Conservation (phyloP, 2,329 filamentous ascomycete genomes). For the Cladosporium sp. region DNA sequence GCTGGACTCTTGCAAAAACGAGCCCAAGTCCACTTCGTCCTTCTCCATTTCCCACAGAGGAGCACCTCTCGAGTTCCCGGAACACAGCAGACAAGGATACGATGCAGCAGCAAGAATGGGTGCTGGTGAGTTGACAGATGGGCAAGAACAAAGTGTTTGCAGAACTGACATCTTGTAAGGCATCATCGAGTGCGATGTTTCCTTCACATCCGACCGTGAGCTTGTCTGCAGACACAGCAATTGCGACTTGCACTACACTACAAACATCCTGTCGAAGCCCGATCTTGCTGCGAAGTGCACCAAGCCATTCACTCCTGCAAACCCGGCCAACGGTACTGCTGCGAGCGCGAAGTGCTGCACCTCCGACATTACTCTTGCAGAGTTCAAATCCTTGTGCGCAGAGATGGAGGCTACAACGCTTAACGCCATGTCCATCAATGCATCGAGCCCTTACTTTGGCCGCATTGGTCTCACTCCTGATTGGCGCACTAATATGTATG, state of each 20-base stretch:
- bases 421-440: conserved; percentile 58
- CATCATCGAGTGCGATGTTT: conserved; percentile 64
- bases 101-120: conserved; percentile 64
- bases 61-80: conserved; percentile 59
- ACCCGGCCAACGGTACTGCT: conserved; percentile 25
- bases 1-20: conserved; percentile 56
- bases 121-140: conserved; percentile 40
- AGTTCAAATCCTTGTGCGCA: conserved; percentile 64
- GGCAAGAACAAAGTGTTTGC: neutral
- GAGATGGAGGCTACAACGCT: conserved; percentile 66
- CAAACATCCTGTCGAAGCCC: conserved; percentile 60
- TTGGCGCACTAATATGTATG: conserved; percentile 64
- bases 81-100: conserved; percentile 58
- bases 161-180: conserved; percentile 13
- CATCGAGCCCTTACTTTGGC: conserved; percentile 50
- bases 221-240: conserved; percentile 66
- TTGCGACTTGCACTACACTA: conserved; percentile 66
- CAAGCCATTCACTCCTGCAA: conserved; percentile 52
- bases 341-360: conserved; percentile 67
- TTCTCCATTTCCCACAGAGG: conserved; percentile 62
- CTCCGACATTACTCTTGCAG: conserved; percentile 63
- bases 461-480: conserved; percentile 42
- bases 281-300: conserved; percentile 63
- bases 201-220: conserved; percentile 60
- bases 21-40: conserved; percentile 47